phyloP scores from a whole-genome alignment of 306 rosid species.

The Quercus dentata region DNA sequence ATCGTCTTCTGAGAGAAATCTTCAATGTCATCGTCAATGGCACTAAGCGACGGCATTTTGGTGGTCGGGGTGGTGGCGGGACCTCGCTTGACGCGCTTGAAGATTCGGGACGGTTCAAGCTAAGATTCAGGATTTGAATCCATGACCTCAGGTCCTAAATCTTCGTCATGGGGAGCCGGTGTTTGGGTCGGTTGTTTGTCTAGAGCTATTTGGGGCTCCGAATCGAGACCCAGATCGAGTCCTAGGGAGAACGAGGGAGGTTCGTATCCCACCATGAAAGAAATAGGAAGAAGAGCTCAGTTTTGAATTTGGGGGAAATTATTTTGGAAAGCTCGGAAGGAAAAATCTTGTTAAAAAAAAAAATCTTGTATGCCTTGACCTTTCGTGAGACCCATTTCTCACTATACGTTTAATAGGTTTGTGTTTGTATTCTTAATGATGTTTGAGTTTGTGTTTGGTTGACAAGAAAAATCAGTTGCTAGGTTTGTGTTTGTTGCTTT shows the following conservation, averaged over 20 bases:
- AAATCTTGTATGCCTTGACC: no score
- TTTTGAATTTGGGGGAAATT: not conserved
- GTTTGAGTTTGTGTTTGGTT: no score
- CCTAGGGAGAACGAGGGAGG: conserved; percentile 59
- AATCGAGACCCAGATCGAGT: conserved; percentile 40
- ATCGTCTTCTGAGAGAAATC: conserved; percentile 37
- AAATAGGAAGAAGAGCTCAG: not conserved
- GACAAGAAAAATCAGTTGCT: no score
- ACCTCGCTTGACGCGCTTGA: conserved; percentile 49
- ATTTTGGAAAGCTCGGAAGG: no score
- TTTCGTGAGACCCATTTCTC: no score
- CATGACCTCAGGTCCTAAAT: conserved; percentile 5
- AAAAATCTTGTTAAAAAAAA: no score
- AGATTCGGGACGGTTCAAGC: conserved; percentile 18
- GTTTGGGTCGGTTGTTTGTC: not conserved
- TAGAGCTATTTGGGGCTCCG: conserved; percentile 27
- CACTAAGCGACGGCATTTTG: not conserved
- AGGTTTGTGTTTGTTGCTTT: no score
- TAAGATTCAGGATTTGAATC: conserved; percentile 14
- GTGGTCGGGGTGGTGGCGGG: not conserved
- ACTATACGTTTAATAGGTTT: no score
- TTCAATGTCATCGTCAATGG: conserved; percentile 42
- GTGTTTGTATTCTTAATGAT: no score
- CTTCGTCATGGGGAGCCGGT: conserved; percentile 19
- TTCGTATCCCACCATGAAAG: conserved; percentile 36